Evolutionary conservation across 306 rosid species (phyloP).

Genomic region (Quercus bicolor): DNA sequence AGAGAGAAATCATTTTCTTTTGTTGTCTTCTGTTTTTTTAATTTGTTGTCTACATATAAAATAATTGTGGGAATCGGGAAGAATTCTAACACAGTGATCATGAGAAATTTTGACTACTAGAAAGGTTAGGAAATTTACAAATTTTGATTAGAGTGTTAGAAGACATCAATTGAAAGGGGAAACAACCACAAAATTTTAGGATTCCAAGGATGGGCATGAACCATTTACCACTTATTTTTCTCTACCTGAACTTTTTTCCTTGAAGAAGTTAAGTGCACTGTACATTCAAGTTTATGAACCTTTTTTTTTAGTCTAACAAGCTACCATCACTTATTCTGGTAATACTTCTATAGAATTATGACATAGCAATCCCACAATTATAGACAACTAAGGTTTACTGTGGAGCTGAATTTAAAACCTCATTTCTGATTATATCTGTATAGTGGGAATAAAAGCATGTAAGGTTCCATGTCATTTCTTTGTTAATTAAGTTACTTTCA

Average conservation of each 20-base stretch:
- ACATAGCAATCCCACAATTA: neutral
- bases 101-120: neutral
- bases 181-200: neutral
- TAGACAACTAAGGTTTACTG: neutral
- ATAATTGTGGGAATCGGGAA: neutral
- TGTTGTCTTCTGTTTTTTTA: neutral
- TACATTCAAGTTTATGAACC: neutral
- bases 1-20: neutral
- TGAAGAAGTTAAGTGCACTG: neutral
- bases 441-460: neutral
- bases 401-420: neutral
- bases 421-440: neutral
- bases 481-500: neutral
- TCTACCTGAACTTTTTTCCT: neutral
- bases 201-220: neutral
- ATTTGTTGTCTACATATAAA: neutral
- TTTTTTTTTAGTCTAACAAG: neutral
- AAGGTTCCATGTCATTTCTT: neutral
- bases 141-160: neutral
- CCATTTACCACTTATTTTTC: neutral
- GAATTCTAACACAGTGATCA: neutral
- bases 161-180: neutral
- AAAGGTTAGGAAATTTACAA: neutral
- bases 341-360: neutral
- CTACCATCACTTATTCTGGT: neutral